phyloP scores from a whole-genome alignment of 1,139 yeast genomes.

The Entelexis paramagnoliae region DNA sequence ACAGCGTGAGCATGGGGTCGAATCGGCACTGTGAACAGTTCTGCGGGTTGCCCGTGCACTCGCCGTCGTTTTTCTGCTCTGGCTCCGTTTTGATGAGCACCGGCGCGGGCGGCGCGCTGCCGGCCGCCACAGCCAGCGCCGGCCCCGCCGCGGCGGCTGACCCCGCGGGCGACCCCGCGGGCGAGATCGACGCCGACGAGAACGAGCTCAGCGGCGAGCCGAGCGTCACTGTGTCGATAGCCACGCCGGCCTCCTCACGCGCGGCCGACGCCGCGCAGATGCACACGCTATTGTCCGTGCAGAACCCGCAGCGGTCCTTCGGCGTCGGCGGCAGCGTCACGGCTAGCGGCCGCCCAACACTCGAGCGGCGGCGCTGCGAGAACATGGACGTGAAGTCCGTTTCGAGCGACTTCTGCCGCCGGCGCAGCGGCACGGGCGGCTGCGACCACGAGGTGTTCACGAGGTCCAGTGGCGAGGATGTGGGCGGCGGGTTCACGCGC shows the following conservation, averaged over 20 bases:
- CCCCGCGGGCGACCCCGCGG: slow-evolving; percentile 3
- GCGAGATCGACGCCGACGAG: background rate
- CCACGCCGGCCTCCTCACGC: slow-evolving; percentile 22
- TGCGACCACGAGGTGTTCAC: slow-evolving; percentile 22
- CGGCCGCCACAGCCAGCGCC: no score
- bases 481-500: slow-evolving; percentile 16
- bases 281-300: slow-evolving; percentile 86
- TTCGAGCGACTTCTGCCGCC: slow-evolving; percentile 21
- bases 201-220: slow-evolving; percentile 18
- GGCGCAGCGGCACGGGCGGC: slow-evolving; percentile 25
- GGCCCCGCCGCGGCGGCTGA: no score
- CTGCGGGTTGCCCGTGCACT: slow-evolving; percentile 85
- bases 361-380: slow-evolving; percentile 3
- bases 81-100: background rate
- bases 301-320: slow-evolving; percentile 74
- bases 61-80: slow-evolving; percentile 27
- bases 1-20: slow-evolving; percentile 81
- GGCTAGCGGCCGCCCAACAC: slow-evolving; percentile 10
- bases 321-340: slow-evolving; percentile 11
- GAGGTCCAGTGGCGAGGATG: slow-evolving; percentile 21
- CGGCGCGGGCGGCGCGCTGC: background rate
- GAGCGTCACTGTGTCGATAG: slow-evolving; percentile 23
- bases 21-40: slow-evolving; percentile 72
- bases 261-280: slow-evolving; percentile 65
- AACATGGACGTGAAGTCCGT: slow-evolving; percentile 24